Evolutionary conservation across 2,329 filamentous ascomycete species (phyloP), one percentile per base, ranked within the genome.

Genomic region (Colletotrichum sp.): DNA sequence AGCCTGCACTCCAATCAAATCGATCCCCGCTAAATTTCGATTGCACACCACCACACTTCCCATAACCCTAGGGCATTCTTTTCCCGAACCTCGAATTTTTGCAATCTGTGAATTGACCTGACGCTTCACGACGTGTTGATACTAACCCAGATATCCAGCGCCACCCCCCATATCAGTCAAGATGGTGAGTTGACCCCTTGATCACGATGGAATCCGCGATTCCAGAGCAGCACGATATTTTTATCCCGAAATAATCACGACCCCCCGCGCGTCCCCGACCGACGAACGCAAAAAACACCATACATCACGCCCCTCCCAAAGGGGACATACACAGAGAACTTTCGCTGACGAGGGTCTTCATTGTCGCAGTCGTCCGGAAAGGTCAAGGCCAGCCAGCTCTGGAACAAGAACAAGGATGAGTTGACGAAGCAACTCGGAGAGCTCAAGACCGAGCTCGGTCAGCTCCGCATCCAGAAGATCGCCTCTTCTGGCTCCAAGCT

Each of bases 331-430:
- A 62, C 34, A 69, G 36, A 57, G 49, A 62, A 34, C 57, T 63
- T 74, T 49, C 67, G 76, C 78, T 78, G 77, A 78, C 76, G 71
- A 75, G 44, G 66, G 65, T 73, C 49, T 67, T 36, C 57, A 77
- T 78, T 52, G 72, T 76, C 76, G 60, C 77, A 88, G 86, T 88
- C 86, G 85, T 86, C 86, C 81, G 84, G 84, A 82, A 93, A 93
- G 93, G 95, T 99, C 90, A 99, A 98, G 95, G 93, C 96, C 88
- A 93, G 92, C 90, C 92, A 95, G 90, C 95, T 99, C 89, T 99
- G 97, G 97, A 93, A 93, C 91, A 99, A 99, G 95, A 96, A 92
- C 94, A 99, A 99, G 94, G 95, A 98, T 86, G 98, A 99, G 85
- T 92, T 99, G 89, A 92, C 93, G 87, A 98, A 97, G 93, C 96